Conservation (phyloP, 208 protist species). For the Leptomonas seymouri region DNA sequence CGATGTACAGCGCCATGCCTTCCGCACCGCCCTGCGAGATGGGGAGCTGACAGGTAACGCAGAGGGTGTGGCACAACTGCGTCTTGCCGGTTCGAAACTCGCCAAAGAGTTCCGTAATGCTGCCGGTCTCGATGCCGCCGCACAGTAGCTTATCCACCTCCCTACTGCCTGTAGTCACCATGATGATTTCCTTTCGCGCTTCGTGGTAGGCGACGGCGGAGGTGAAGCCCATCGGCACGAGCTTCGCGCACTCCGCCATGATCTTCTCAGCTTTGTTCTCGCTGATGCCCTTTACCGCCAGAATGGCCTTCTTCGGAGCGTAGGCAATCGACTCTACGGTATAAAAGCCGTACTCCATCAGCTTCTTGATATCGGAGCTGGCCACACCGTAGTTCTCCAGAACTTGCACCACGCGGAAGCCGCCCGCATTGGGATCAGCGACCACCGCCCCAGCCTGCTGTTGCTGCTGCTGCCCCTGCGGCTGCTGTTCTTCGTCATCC, state of each 20-base stretch:
- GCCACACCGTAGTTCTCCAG: constrained; percentile 95
- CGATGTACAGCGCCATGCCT: constrained; percentile 99
- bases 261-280: constrained; percentile 99
- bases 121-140: constrained; percentile 98
- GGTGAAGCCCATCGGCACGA: constrained; percentile 98
- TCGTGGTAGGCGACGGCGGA: constrained; percentile 97
- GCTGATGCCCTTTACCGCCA: constrained; percentile 98
- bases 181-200: constrained; percentile 95
- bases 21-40: constrained; percentile 96
- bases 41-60: constrained; percentile 97
- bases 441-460: constrained; percentile 38
- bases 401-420: constrained; percentile 87
- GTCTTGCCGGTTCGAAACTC: constrained; percentile 99
- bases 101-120: constrained; percentile 99
- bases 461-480: constrained; percentile 30
- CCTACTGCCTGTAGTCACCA: constrained; percentile 98
- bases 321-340: constrained; percentile 98
- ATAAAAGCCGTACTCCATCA: constrained; percentile 95
- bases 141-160: constrained; percentile 97
- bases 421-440: constrained; percentile 36
- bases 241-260: constrained; percentile 93
- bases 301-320: constrained; percentile 96
- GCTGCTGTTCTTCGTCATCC: constrained; percentile 25
- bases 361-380: constrained; percentile 97
- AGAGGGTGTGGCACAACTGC: constrained; percentile 99